Evolutionary conservation across 768 basidiomycete species (phyloP), one percentile per base, ranked within the genome.

Genomic region (Amanita molliuscula): DNA sequence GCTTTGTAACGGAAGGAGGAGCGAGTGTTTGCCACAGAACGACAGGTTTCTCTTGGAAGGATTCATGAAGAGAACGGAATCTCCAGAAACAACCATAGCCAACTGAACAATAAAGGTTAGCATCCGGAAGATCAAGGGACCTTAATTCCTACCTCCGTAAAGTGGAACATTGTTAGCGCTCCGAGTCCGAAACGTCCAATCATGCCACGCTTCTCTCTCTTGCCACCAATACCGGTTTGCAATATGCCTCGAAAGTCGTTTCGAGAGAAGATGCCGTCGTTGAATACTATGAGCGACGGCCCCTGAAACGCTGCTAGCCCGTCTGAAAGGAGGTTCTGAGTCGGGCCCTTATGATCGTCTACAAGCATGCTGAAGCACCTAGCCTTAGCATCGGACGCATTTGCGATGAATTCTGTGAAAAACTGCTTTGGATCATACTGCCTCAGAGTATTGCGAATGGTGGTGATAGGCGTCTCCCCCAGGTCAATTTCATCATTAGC

Each of bases 101-200:
- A 68, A 48, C 66, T 72, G 43, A 8, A 33, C 35, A 6, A 16
- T 11, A 26, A 36, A 47, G 23, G 40, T 51, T 43, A 16, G 8
- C 3, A 4, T 25, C 3, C 4, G 10, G 29, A 49, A 45, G 15
- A 5, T 9, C 6, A 23, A 21, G 13, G 31, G 1, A 6, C 11
- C 3, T 18, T 38, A 10, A 3, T 21, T 9, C 64, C 45, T 44
- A 76, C 76, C 60, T 78, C 76, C 0, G 72, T 68, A 46, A 77
- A 68, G 53, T 77, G 74, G 51, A 72, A 79, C 67, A 77, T 73
- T 0, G 75, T 71, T 3, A 78, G 61, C 11, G 71, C 72, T 6
- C 78, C 78, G 6, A 72, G 61, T 4, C 78, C 78, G 58, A 76
- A 78, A 47, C 70, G 69, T 0, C 77, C 77, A 34, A 78, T 77